These are phyloP conservation scores for Lyophyllum decastes DNA, from an alignment of 768 basidiomycete genomes.

Conservation along the genomic window DNA sequence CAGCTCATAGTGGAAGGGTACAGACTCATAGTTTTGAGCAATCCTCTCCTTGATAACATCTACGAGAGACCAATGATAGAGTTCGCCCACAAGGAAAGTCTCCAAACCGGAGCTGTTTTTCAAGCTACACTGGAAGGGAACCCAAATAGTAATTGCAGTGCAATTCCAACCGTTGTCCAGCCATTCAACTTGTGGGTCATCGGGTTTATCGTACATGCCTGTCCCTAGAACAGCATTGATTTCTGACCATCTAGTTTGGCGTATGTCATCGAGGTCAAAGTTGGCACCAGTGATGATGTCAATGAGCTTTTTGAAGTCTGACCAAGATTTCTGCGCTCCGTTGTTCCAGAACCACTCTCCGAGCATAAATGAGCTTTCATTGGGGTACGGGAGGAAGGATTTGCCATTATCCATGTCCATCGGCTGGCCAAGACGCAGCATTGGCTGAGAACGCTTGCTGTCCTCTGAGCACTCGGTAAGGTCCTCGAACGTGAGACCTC, in stretches of 20 bases:
- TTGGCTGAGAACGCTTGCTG: neutral
- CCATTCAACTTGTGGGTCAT: neutral
- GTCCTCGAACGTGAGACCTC: neutral
- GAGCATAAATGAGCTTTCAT: slow-evolving; percentile 9
- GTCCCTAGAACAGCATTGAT: slow-evolving; percentile 10
- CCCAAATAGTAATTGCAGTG: slow-evolving; percentile 2
- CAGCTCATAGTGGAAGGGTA: slow-evolving; percentile 2
- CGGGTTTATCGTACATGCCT: neutral
- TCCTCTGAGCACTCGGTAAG: neutral
- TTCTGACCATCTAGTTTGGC: slow-evolving; percentile 5
- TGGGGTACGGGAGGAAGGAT: slow-evolving; percentile 6
- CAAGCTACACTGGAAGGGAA: slow-evolving; percentile 7
- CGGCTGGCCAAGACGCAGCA: neutral
- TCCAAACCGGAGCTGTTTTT: slow-evolving; percentile 2
- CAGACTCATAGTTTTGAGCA: neutral
- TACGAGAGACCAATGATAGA: slow-evolving; percentile 20
- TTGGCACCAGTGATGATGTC: slow-evolving; percentile 3
- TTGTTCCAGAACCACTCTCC: slow-evolving; percentile 13
- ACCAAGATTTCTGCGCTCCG: slow-evolving; percentile 2
- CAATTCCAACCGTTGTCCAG: slow-evolving; percentile 19
- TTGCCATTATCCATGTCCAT: neutral
- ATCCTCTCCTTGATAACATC: slow-evolving; percentile 18
- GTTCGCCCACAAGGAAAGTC: neutral
- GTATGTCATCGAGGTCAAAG: slow-evolving; percentile 13
- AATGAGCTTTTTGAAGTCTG: slow-evolving; percentile 7